A percentile compares a stretch with the other conserved stretches of the same genome.
Conservation (phyloP, 768 basidiomycete species). For the Austroboletus eburneus region DNA sequence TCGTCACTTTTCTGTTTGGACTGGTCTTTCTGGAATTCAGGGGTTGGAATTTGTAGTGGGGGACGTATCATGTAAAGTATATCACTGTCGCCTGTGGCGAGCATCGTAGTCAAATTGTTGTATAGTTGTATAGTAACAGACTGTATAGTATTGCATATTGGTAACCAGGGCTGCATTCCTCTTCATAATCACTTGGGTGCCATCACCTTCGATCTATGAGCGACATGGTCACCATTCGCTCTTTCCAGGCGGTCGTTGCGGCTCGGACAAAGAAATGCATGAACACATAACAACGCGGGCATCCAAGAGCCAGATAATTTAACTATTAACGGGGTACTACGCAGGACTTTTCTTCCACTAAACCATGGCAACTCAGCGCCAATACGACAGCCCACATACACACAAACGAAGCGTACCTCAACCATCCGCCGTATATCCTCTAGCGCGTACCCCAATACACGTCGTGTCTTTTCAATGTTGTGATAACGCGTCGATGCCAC, state of each 20-base stretch:
- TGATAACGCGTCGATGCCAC: slow-evolving; percentile 82
- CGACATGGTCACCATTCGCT: too few relatives aligned
- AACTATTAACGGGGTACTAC: too few relatives aligned
- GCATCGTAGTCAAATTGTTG: too few relatives aligned
- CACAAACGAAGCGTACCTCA: slow-evolving; percentile 45
- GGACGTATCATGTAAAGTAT: neutral
- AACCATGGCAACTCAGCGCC: slow-evolving; percentile 20
- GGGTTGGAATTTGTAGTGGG: neutral
- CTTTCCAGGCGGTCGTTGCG: too few relatives aligned
- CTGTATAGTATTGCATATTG: neutral
- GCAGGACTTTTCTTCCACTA: too few relatives aligned
- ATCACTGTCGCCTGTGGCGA: neutral
- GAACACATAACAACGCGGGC: too few relatives aligned
- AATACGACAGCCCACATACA: neutral
- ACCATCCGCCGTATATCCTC: slow-evolving; percentile 82
- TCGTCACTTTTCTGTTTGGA: neutral
- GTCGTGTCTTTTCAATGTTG: slow-evolving; percentile 90
- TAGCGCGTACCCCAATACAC: slow-evolving; percentile 86
- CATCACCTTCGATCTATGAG: too few relatives aligned
- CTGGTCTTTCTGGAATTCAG: neutral
- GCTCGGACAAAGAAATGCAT: too few relatives aligned
- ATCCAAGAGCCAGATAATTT: too few relatives aligned
- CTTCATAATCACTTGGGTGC: too few relatives aligned
- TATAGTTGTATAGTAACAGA: too few relatives aligned
- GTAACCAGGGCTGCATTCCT: too few relatives aligned